Percentiles rank a stretch among this genome's conserved stretches.
Evolutionary conservation across 1,284 basidiomycete genomes (phyloP).

Genomic region (Cutaneotrichosporon sp.): DNA sequence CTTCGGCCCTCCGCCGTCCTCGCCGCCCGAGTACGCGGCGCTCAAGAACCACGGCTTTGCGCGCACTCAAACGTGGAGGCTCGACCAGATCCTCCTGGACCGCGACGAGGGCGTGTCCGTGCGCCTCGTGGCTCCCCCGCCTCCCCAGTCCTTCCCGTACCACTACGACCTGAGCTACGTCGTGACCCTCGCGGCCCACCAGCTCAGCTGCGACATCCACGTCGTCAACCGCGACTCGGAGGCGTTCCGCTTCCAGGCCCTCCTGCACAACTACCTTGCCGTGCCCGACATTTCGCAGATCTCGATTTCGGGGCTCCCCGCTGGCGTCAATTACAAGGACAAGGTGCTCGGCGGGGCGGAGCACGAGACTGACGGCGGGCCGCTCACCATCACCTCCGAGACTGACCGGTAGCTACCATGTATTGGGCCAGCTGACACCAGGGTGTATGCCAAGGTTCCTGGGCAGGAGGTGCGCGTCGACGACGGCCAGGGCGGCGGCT

Average conservation of each 20-base stretch:
- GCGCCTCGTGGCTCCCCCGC: conserved; percentile 64
- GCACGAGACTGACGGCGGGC: conserved; percentile 37
- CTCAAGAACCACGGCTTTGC: conserved; percentile 84
- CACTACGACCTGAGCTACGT: conserved; percentile 72
- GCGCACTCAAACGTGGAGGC: conserved; percentile 69
- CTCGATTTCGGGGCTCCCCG: conserved; percentile 45
- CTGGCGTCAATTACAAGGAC: conserved; percentile 68
- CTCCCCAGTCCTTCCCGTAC: conserved; percentile 62
- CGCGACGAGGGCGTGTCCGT: conserved; percentile 70
- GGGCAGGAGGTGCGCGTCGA: conserved; percentile 42
- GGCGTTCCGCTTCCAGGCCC: conserved; percentile 75
- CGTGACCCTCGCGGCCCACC: conserved; percentile 71
- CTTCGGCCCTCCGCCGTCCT: conserved; percentile 69
- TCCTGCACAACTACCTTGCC: conserved; percentile 83
- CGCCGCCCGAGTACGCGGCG: conserved; percentile 60
- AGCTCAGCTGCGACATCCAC: conserved; percentile 75
- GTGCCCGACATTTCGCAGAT: conserved; percentile 60
- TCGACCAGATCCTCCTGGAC: conserved; percentile 67
- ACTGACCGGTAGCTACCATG: conserved; percentile 39
- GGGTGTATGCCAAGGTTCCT: conserved; percentile 47
- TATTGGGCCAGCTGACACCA: conserved; percentile 12
- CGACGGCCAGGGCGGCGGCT: conserved; percentile 38
- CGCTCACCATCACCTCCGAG: conserved; percentile 37
- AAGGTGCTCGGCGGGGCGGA: conserved; percentile 58
- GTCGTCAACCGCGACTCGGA: conserved; percentile 63